Base-by-base conservation (phyloP, 2,329 filamentous ascomycete species). In the Diaporthe aspalathi region DNA sequence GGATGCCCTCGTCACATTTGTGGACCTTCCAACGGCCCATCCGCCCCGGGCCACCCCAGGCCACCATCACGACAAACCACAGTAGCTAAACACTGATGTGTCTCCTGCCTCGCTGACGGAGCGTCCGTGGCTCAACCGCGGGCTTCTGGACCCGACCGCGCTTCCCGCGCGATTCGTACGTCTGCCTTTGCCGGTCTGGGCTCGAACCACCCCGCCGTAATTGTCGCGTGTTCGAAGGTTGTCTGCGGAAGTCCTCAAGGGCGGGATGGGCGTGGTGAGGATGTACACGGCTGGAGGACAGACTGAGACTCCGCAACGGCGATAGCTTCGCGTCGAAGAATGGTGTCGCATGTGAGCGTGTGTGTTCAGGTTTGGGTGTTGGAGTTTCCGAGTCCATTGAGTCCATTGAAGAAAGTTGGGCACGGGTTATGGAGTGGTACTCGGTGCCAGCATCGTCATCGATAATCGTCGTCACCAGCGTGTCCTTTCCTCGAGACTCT, bases 331-430 rank as follows among this genome's bases (percentile, higher is more conserved):
- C 79, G 68, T 84, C 82, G 72, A 82, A 76, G 70, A 82, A 83
- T 63, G 79, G 80, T 67, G 79, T 77, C 32, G 80, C 76, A 20
- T 70, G 20, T 29, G 63, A 52, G 12, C 57, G 63, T 67, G 75
- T 73, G 62, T 73, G 71, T 73, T 83, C 80, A 68, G 80, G 80
- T 75, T 80, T 81, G 43, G 84, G 84, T 27, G 83, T 86, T 2
- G 83, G 82, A 24, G 82, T 85, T 66, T 85, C 83, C 60, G 80
- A 83, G 70, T 83, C 83, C 74, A 78, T 78, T 75, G 79, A 76
- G 72, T 75, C 73, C 67, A 76, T 78, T 68, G 77, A 73, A 72
- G 82, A 79, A 71, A 80, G 80, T 43, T 81, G 81, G 75, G 79
- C 77, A 76, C 84, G 83, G 63, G 83, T 78, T 52, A 79, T 78